phyloP scores from a whole-genome alignment of 768 basidiomycete genomes.

The Pulveroboletus frians region DNA sequence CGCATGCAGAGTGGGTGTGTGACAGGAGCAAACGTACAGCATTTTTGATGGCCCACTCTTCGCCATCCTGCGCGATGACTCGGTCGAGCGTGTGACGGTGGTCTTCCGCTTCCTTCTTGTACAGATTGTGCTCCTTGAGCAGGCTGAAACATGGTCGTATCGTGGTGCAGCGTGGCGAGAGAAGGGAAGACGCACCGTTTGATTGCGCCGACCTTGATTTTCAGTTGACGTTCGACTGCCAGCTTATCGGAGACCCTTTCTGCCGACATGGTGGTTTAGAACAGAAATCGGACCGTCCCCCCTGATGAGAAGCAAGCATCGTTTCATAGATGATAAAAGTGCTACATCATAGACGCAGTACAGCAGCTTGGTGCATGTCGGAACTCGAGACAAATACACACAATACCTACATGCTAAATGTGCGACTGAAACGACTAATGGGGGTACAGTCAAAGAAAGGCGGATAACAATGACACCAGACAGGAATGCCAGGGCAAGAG shows the following conservation, averaged over 20 bases:
- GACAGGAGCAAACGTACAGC: constrained; percentile 43
- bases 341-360: constrained; percentile 32
- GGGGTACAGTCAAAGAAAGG: constrained; percentile 22
- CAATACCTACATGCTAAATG: constrained; percentile 29
- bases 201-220: constrained; percentile 67
- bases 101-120: constrained; percentile 60
- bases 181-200: constrained; percentile 47
- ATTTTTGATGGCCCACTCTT: constrained; percentile 76
- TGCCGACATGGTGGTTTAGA: constrained; percentile 17
- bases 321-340: constrained; percentile 27
- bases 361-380: constrained; percentile 27
- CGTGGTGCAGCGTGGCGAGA: constrained; percentile 1
- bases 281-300: background rate
- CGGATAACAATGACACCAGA: constrained; percentile 21
- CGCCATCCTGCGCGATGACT: constrained; percentile 52
- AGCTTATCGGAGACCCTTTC: constrained; percentile 17
- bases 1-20: constrained; percentile 9
- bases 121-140: constrained; percentile 61
- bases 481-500: constrained; percentile 11
- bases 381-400: constrained; percentile 25
- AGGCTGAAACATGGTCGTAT: constrained; percentile 38
- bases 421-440: constrained; percentile 23
- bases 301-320: constrained; percentile 5
- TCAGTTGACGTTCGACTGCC: constrained; percentile 59
- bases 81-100: constrained; percentile 57